Evolutionary conservation across 257 asterid species (phyloP).

Genomic region (Lycium ferocissimum): DNA sequence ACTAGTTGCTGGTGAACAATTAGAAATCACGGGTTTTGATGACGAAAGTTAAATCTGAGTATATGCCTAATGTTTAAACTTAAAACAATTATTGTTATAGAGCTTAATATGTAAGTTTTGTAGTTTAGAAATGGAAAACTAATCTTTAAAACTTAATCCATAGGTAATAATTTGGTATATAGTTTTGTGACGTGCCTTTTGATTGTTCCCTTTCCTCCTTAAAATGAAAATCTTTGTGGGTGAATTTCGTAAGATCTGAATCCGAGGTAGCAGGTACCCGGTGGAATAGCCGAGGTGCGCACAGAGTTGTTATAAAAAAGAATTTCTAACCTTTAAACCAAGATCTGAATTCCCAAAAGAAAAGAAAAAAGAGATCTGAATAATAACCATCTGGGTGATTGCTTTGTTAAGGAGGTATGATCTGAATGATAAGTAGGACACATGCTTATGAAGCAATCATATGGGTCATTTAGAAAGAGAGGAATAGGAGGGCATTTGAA

Average conservation of each 20-base stretch:
- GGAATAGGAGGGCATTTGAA: too few relatives aligned
- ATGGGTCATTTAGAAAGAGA: too few relatives aligned
- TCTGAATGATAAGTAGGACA: background rate
- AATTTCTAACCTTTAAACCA: background rate
- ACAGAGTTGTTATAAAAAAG: background rate
- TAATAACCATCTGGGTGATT: constrained; percentile 3
- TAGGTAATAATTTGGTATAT: background rate
- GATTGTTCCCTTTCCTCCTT: background rate
- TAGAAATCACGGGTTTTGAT: constrained; percentile 2
- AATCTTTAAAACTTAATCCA: background rate
- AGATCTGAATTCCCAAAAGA: constrained; percentile 19
- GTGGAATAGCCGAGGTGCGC: background rate
- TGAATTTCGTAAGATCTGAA: background rate
- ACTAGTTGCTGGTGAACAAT: background rate
- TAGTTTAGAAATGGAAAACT: background rate
- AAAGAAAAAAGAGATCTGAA: background rate
- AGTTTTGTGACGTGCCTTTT: background rate
- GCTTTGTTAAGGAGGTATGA: constrained; percentile 9
- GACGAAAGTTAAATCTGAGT: background rate
- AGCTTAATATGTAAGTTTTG: background rate
- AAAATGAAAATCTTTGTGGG: background rate
- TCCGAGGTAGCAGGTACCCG: background rate
- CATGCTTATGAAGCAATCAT: background rate
- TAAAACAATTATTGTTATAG: background rate
- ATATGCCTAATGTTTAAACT: background rate